Base-by-base conservation (phyloP, 352 stramenopile species). In the Phytophthora ramorum region DNA sequence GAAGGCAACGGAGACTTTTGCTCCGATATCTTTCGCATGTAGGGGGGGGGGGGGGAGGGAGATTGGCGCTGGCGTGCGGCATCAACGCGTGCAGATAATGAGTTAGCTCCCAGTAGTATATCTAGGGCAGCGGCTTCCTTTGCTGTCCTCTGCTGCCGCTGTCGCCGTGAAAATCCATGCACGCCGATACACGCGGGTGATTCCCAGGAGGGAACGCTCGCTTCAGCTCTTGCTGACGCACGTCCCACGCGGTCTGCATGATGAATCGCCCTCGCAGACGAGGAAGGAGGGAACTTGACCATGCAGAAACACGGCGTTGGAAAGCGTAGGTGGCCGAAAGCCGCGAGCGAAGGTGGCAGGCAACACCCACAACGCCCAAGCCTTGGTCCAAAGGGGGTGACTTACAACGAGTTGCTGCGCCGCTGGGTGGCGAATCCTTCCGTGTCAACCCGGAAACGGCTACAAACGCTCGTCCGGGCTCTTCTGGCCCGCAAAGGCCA, bases 241-340 rank as follows among this genome's bases (percentile, higher is more conserved):
- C 55, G 57, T 63, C 49, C 63, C 49, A 59, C 62, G 37, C 16
- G 17, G 35, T 3, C 51, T 37, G 32, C 34, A 44, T 55, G 55
- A 24, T 37, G 34, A 58, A 48, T 12, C 19, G 51, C 6, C 40
- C 45, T 49, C 40, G 47, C 63, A 76, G 69, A 76, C 69, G 69
- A 72, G 63, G 69, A 76, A 76, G 58, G 69, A 76, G 57, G 69
- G 69, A 76, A 46, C 41, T 58, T 66, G 16, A 8, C 13, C 22
- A 30, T 65, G 37, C 63, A 76, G 41, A 72, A 24, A 76, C 50
- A 55, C 47, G 67, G 24, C 55, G 41, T 49, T 38, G 13, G 44
- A 70, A 71, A 74, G 61, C 66, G 61, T 67, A 66, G 63, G 63
- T 63, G 57, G 63, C 63, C 48, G 40, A 56, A 13, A 32, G 26